Conservation (phyloP, 495 filamentous ascomycete species). For the Lophiostoma macrostomum region DNA sequence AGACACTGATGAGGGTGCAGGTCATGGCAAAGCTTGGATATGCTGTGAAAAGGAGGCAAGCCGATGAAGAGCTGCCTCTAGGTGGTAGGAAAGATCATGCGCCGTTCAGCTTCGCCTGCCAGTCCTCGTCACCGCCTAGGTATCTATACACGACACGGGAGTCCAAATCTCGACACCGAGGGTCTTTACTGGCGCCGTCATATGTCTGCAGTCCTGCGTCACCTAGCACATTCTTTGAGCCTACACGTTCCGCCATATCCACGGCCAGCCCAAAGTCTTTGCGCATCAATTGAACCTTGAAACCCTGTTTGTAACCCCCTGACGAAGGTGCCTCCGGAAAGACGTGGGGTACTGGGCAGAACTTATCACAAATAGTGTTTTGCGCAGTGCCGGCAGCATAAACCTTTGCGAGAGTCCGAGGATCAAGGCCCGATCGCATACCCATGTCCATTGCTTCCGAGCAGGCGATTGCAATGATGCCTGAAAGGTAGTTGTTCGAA, state of each 20-base stretch:
- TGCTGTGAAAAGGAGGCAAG: background rate
- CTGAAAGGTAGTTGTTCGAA: conserved; percentile 55
- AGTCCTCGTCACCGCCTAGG: conserved; percentile 51
- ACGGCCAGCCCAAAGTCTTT: conserved; percentile 54
- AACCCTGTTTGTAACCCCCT: conserved; percentile 50
- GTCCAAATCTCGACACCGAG: conserved; percentile 49
- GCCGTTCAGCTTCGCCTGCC: conserved; percentile 36
- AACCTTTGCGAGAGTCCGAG: conserved; percentile 47
- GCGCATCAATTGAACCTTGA: conserved; percentile 53
- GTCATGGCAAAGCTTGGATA: background rate
- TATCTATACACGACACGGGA: conserved; percentile 54
- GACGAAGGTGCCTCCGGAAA: conserved; percentile 48
- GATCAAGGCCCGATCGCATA: conserved; percentile 52
- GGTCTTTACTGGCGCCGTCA: conserved; percentile 45
- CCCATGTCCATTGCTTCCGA: conserved; percentile 57
- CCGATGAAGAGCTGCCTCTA: background rate
- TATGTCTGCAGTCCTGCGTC: conserved; percentile 47
- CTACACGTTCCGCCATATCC: conserved; percentile 48
- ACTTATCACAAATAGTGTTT: conserved; percentile 50
- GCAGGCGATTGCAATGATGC: conserved; percentile 52
- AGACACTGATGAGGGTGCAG: background rate
- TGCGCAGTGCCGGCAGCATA: conserved; percentile 52
- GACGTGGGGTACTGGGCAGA: conserved; percentile 52
- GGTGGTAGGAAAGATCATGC: background rate
- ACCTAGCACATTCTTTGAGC: conserved; percentile 45